Percentiles rank a stretch among this genome's conserved stretches.
Conservation (phyloP, 1,139 yeast genomes). For the Diutina scorzettiae region DNA sequence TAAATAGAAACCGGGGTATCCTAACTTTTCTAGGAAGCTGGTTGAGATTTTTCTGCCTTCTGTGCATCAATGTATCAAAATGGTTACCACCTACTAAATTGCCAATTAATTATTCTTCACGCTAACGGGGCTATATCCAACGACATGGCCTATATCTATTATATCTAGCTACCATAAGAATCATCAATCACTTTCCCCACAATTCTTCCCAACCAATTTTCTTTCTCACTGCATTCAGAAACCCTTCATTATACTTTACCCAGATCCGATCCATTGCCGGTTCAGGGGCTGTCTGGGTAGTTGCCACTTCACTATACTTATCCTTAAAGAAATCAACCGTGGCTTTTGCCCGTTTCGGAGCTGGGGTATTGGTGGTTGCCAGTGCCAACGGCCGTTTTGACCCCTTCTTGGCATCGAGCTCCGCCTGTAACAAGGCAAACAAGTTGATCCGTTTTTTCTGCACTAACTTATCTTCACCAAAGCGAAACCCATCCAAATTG, state of each 20-base stretch:
- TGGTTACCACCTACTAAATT: no score
- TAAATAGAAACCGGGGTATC: no score
- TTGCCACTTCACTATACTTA: conserved; percentile 23
- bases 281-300: conserved; percentile 1
- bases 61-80: no score
- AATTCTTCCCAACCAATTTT: conserved; percentile 71
- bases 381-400: conserved; percentile 9
- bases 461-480: conserved; percentile 13
- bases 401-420: conserved; percentile 15
- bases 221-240: conserved; percentile 85
- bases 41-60: no score
- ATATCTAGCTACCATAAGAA: no score
- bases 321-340: conserved; percentile 30
- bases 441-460: conserved; percentile 23
- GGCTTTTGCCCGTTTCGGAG: conserved; percentile 14
- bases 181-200: conserved; percentile 23
- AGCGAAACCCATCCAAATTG: conserved; percentile 22
- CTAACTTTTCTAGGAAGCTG: no score
- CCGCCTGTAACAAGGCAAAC: conserved; percentile 29
- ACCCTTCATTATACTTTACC: conserved; percentile 92
- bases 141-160: no score
- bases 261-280: conserved; percentile 40
- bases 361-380: conserved; percentile 3
- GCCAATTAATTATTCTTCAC: no score
- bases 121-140: no score